A percentile compares a stretch with the other conserved stretches of the same genome.
Conservation (phyloP, 2,329 filamentous ascomycete species). For the Apiospora aurea region DNA sequence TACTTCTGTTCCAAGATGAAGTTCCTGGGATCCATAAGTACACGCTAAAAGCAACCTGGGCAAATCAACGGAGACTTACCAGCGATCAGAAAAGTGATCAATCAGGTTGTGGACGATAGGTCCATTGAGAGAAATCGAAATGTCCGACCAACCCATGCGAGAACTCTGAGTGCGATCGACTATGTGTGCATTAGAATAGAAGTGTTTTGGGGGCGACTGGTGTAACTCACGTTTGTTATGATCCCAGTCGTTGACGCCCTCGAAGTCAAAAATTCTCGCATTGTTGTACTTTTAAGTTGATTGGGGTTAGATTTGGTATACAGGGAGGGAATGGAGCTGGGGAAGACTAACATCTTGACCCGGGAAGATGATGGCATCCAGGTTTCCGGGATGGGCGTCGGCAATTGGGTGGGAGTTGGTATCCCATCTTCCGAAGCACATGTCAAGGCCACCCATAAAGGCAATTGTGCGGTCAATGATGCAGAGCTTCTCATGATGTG, state of each 20-base stretch:
- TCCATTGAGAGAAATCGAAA: slow-evolving; percentile 78
- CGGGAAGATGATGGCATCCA: slow-evolving; percentile 80
- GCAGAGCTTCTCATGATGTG: slow-evolving; percentile 92
- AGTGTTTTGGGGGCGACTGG: neutral
- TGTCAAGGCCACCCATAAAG: slow-evolving; percentile 91
- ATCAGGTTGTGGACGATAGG: slow-evolving; percentile 77
- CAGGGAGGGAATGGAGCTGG: neutral
- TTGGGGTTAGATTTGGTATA: neutral
- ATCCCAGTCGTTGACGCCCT: slow-evolving; percentile 78
- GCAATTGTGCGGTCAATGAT: slow-evolving; percentile 79
- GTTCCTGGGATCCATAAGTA: slow-evolving; percentile 60
- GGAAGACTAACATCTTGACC: slow-evolving; percentile 69
- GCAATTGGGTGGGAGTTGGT: slow-evolving; percentile 73
- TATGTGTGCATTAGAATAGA: slow-evolving; percentile 37
- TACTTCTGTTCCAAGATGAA: slow-evolving; percentile 90
- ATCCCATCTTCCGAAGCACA: slow-evolving; percentile 55
- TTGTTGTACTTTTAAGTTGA: slow-evolving; percentile 74
- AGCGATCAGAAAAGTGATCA: slow-evolving; percentile 82
- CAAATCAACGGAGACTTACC: slow-evolving; percentile 53
- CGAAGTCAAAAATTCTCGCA: slow-evolving; percentile 81
- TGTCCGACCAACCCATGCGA: slow-evolving; percentile 93
- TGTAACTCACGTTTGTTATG: slow-evolving; percentile 72
- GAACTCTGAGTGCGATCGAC: slow-evolving; percentile 80
- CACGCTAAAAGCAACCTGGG: slow-evolving; percentile 23
- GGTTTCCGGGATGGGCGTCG: slow-evolving; percentile 80